Conservation (phyloP, 352 stramenopile genomes). For the Phytopythium helicoides region DNA sequence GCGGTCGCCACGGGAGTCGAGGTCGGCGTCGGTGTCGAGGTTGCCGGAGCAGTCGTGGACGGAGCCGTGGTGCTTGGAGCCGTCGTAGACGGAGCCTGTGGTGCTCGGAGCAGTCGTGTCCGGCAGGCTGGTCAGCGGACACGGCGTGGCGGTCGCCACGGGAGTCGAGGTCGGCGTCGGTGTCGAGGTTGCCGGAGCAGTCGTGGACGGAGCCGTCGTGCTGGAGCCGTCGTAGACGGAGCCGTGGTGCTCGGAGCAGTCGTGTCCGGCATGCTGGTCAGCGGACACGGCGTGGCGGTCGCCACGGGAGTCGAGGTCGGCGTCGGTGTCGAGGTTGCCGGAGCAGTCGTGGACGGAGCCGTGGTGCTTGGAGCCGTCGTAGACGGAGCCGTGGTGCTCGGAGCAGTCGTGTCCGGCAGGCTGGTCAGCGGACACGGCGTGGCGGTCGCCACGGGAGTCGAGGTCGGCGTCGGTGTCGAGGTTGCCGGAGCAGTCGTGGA, state of each 20-base stretch:
- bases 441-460: too few relatives aligned
- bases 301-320: too few relatives aligned
- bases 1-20: too few relatives aligned
- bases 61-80: too few relatives aligned
- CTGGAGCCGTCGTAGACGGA: too few relatives aligned
- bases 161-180: background rate
- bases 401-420: slow-evolving; percentile 1
- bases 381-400: too few relatives aligned
- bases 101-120: background rate
- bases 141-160: background rate
- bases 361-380: too few relatives aligned
- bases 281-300: too few relatives aligned
- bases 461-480: background rate
- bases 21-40: background rate
- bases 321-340: background rate
- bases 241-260: too few relatives aligned
- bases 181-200: too few relatives aligned
- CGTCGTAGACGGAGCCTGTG: too few relatives aligned
- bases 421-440: background rate
- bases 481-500: too few relatives aligned
- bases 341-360: background rate
- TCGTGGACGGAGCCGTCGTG: background rate
- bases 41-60: background rate
- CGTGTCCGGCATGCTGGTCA: slow-evolving; percentile 1
- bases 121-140: background rate